A percentile compares a stretch with the other conserved stretches of the same genome.
These are phyloP conservation scores for Taiozyma sp. DNA, from an alignment of 1,139 yeast genomes.

Conservation along the genomic window DNA sequence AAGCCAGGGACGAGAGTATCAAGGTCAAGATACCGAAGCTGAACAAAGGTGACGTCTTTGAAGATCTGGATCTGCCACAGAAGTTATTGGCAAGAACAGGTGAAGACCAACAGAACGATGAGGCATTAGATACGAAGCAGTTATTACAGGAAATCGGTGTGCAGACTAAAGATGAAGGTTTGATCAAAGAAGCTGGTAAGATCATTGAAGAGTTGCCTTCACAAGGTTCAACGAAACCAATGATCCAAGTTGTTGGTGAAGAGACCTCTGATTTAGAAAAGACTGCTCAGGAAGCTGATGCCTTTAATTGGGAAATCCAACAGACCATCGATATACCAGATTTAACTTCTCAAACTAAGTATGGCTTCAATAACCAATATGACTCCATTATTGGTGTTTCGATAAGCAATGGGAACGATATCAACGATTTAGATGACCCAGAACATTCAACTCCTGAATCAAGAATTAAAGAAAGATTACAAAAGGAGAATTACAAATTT, in stretches of 20 bases:
- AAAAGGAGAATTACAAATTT: conserved; percentile 72
- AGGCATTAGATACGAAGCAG: conserved; percentile 16
- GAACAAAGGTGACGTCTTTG: conserved; percentile 64
- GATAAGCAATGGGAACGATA: conserved; percentile 78
- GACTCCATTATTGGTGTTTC: conserved; percentile 61
- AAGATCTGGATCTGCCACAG: conserved; percentile 79
- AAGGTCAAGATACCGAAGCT: conserved; percentile 54
- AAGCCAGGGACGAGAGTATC: conserved; percentile 47
- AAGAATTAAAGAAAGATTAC: conserved; percentile 59
- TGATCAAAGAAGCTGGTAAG: conserved; percentile 28
- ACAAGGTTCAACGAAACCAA: conserved; percentile 29
- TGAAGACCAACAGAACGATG: conserved; percentile 28
- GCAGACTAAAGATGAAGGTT: conserved; percentile 7
- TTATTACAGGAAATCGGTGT: conserved; percentile 22
- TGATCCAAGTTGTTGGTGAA: conserved; percentile 56
- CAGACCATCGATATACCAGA: conserved; percentile 37
- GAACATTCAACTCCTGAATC: conserved; percentile 55
- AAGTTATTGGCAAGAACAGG: conserved; percentile 70
- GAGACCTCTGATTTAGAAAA: conserved; percentile 23
- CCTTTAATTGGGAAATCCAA: conserved; percentile 80
- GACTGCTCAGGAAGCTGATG: conserved; percentile 46
- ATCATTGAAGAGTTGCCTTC: conserved; percentile 12
- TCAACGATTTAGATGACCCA: conserved; percentile 81
- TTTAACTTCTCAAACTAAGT: conserved; percentile 32
- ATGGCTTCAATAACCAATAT: conserved; percentile 78